Evolutionary conservation across 1,139 yeast species (phyloP), one percentile per base, ranked within the genome.

Genomic region (Hyphopichia buzzinii): DNA sequence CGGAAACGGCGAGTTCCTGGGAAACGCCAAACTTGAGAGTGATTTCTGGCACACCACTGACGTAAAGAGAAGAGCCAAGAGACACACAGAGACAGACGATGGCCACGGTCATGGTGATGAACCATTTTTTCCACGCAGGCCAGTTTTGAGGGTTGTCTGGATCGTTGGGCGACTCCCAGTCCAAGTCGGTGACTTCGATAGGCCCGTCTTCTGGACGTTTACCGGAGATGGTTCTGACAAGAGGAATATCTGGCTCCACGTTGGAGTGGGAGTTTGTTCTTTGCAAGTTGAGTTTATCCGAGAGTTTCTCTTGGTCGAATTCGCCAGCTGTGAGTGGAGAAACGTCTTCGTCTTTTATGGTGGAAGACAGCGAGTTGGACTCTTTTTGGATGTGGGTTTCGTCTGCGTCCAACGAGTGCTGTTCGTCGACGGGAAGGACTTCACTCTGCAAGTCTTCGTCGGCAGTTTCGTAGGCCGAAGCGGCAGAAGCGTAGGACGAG

Each of bases 51-150:
- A 79, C 72, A 39, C 86, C 83, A 39, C 77, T 72, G 19, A 81
- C 83, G 49, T 70, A 83, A 39, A 83, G 64, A 0, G 90, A 83
- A 0, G 88, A 80, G 17, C 90, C 89, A 52, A 83, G 70, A 0
- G 87, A 77, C 31, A 82, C 83, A 37, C 79, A 82, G 33, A 83
- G 67, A 65, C 89, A 82, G 37, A 79, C 64, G 19, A 67, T 41
- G 0, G 89, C 88, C 6, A 80, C 77, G 1, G 78, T 70, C 72
- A 78, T 69, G 0, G 89, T 81, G 36, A 78, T 64, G 38, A 59
- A 56, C 88, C 89, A 82, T 58, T 75, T 80, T 50, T 73, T 79
- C 73, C 74, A 64, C 1, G 36, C 17, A 2, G 84, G 71, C 87
- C 88, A 83, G 53, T 81, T 82, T 40, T 67, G 69, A 6, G 90